Evolutionary conservation across 495 filamentous ascomycete species (phyloP).

Genomic region (Trichocladium antarcticum): DNA sequence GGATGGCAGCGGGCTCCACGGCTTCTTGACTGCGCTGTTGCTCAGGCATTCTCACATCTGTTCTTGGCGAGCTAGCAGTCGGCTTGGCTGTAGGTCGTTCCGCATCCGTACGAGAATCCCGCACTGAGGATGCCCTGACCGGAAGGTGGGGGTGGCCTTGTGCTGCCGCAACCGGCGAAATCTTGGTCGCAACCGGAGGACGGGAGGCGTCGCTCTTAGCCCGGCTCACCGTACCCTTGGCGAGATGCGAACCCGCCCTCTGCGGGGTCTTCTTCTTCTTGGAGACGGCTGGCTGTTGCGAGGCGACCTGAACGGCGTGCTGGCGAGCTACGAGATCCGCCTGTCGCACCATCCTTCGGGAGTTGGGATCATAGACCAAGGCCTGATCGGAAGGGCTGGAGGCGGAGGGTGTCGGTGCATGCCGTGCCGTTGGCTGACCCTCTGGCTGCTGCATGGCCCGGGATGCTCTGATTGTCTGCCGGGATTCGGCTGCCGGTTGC

Average conservation of each 20-base stretch:
- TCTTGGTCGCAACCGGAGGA: conserved; percentile 28
- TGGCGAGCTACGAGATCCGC: conserved; percentile 28
- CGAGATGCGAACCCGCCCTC: conserved; percentile 25
- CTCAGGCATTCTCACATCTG: conserved; percentile 11
- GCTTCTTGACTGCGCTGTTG: conserved; percentile 2
- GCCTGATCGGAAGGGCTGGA: conserved; percentile 24
- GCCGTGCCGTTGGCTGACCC: neutral
- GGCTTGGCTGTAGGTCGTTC: conserved; percentile 14
- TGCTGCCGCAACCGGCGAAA: conserved; percentile 1
- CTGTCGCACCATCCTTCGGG: conserved; percentile 42
- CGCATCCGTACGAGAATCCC: neutral
- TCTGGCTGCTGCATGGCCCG: neutral
- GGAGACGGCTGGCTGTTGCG: conserved; percentile 39
- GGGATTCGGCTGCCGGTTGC: neutral
- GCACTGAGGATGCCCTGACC: neutral
- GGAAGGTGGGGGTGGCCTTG: neutral
- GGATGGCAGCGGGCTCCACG: neutral
- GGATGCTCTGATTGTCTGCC: neutral
- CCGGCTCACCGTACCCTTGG: conserved; percentile 29
- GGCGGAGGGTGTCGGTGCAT: conserved; percentile 14
- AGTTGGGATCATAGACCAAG: conserved; percentile 48
- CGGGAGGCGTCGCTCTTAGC: conserved; percentile 19
- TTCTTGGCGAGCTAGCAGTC: conserved; percentile 14
- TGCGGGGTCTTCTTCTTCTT: conserved; percentile 46
- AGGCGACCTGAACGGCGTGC: conserved; percentile 34